These are phyloP conservation scores for Talinum fruticosum DNA, from an alignment of 148 eudicot genomes.

Conservation along the genomic window DNA sequence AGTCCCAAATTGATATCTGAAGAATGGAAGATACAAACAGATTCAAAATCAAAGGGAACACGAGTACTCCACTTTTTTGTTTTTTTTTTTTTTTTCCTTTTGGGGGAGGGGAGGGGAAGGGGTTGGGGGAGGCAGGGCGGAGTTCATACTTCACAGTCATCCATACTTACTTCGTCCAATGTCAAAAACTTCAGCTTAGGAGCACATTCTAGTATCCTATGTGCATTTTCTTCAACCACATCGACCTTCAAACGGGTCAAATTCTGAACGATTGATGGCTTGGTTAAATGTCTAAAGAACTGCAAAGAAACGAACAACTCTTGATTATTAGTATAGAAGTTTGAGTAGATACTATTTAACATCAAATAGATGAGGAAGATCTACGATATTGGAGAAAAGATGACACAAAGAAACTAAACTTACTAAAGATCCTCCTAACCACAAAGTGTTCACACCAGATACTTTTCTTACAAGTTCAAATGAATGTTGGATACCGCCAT, in stretches of 20 bases:
- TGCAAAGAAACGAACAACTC: background rate
- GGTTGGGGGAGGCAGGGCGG: background rate
- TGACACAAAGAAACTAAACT: no score
- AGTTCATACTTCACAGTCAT: background rate
- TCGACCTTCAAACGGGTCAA: background rate
- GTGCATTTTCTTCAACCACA: background rate
- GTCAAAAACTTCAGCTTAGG: constrained; percentile 2
- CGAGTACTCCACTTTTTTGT: no score
- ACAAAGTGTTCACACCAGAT: no score
- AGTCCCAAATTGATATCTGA: background rate
- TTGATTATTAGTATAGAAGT: background rate
- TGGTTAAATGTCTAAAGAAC: no score
- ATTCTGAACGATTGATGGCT: background rate
- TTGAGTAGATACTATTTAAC: background rate
- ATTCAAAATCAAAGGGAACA: no score
- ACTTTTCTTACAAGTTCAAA: background rate
- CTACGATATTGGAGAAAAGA: no score
- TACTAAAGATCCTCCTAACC: no score
- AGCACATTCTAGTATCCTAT: background rate
- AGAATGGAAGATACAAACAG: background rate
- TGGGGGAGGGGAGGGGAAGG: no score
- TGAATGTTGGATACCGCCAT: background rate
- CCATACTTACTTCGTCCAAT: background rate
- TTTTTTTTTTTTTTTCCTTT: no score
- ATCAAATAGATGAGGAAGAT: no score